Evolutionary conservation across 1,284 basidiomycete genomes (phyloP), one percentile per base, ranked within the genome.

Genomic region (Prillingera fragicola): DNA sequence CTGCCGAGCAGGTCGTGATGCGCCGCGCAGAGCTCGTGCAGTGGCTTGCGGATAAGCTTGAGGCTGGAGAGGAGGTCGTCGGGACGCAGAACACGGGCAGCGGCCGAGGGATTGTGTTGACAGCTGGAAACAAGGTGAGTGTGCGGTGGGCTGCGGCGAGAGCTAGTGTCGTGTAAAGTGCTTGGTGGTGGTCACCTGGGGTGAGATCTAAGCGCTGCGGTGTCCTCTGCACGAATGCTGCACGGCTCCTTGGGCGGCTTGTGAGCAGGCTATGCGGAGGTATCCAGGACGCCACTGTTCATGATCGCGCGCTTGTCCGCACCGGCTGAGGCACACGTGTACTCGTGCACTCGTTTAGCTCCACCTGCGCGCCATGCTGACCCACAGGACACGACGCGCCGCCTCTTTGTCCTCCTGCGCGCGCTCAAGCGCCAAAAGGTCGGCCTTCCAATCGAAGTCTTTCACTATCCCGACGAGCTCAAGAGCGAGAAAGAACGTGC

Each of bases 401-500:
- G 70, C n/a, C 50, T 70, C 6, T 55, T 73, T 23, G 65, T 68
- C 5, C 57, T 65, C 4, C 58, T 75, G 14, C 57, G 62, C 15
- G 59, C 71, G 38, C 62, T 75, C 12, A 58, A 60, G 17, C 48
- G 62, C 8, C 56, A 70, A 24, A 55, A 63, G 7, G 63, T 62
- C 39, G 53, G 45, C 8, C 62, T 75, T 1, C 73, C 73, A 1
- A 63, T 74, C 21, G 69, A 75, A 52, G 63, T 75, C 15, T 74
- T 74, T 54, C 69, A 72, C 25, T 75, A 71, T 51, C 59, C 67
- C 8, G 70, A 62, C 33, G 73, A 75, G 52, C 62, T 74, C 21
- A 54, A 45, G 8, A 57, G 62, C 34, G 24, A 47, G 21, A 36
- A 40, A 7, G 55, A 71, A 28, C 42, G 66, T 17, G 25, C 46